phyloP scores from a whole-genome alignment of 345 rosid species.

The Syzygium grande region DNA sequence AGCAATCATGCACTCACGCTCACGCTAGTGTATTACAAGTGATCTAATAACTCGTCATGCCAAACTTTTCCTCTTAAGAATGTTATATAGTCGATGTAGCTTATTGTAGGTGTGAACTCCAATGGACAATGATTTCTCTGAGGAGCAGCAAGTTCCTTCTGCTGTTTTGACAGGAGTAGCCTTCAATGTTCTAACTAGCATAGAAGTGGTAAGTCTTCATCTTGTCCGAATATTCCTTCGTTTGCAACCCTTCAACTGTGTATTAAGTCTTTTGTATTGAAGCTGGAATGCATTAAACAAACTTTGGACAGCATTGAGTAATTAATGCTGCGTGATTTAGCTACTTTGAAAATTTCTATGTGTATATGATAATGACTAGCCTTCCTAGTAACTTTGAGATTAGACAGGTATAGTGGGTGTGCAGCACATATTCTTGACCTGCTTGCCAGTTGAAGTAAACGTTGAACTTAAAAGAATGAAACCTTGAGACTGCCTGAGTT shows the following conservation, averaged over 20 bases:
- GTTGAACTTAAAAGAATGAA: not conserved
- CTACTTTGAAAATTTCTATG: not conserved
- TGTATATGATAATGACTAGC: not conserved
- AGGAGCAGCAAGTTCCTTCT: conserved; percentile 30
- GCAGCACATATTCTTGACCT: not conserved
- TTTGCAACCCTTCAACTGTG: not conserved
- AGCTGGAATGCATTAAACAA: not conserved
- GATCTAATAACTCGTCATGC: not conserved
- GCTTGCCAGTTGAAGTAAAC: not conserved
- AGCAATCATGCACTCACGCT: not conserved
- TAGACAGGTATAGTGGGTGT: not conserved
- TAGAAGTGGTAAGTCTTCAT: conserved; percentile 26
- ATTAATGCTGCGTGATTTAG: not conserved
- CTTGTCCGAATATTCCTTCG: not conserved
- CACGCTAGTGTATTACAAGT: not conserved
- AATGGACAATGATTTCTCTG: conserved; percentile 25
- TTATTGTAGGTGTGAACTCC: not conserved
- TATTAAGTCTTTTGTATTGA: not conserved
- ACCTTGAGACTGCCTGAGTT: not conserved
- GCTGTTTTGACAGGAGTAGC: conserved; percentile 26
- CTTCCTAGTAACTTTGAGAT: not conserved
- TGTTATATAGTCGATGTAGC: not conserved
- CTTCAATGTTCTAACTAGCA: conserved; percentile 32
- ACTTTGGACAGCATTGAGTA: not conserved
- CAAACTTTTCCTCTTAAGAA: not conserved